A percentile compares a stretch with the other conserved stretches of the same genome.
Evolutionary conservation across 2,329 filamentous ascomycete species (phyloP).

Genomic region (Cryphonectria parasitica): DNA sequence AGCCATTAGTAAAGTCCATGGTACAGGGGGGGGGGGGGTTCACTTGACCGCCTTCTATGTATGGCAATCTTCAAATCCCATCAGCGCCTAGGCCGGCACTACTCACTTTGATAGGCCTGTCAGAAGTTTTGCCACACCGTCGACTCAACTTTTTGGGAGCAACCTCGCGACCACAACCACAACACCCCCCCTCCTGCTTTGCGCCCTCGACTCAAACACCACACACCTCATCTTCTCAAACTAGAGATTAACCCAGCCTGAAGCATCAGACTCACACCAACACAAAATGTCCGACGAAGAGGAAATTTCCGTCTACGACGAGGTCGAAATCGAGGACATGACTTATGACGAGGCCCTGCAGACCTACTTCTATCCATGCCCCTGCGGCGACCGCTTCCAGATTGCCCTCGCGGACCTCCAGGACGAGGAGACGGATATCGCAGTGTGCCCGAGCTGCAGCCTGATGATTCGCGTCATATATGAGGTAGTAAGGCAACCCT

Average conservation of each 20-base stretch:
- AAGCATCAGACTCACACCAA: too few relatives aligned
- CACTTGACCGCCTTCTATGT: background rate
- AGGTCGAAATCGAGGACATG: constrained; percentile 99
- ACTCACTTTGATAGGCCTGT: background rate
- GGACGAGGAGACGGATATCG: constrained; percentile 84
- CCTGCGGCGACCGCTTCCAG: constrained; percentile 96
- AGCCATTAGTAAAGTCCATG: too few relatives aligned
- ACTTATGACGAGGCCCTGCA: constrained; percentile 81
- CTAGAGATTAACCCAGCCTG: too few relatives aligned
- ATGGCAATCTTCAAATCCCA: background rate
- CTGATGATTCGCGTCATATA: constrained; percentile 96
- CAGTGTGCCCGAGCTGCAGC: constrained; percentile 96
- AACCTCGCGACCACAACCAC: background rate
- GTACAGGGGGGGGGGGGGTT: background rate
- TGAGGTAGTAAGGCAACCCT: constrained; percentile 65
- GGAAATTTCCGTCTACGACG: constrained; percentile 81
- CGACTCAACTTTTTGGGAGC: constrained; percentile 6
- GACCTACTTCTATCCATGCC: constrained; percentile 95
- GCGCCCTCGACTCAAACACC: background rate
- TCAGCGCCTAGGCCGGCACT: background rate
- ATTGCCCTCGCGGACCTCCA: constrained; percentile 82
- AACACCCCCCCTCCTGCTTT: background rate
- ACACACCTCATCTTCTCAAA: background rate
- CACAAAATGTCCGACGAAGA: constrained; percentile 64
- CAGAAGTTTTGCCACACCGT: constrained; percentile 21